These are phyloP conservation scores for Ilex paraguariensis DNA, from an alignment of 305 asterid species.

Conservation along the genomic window DNA sequence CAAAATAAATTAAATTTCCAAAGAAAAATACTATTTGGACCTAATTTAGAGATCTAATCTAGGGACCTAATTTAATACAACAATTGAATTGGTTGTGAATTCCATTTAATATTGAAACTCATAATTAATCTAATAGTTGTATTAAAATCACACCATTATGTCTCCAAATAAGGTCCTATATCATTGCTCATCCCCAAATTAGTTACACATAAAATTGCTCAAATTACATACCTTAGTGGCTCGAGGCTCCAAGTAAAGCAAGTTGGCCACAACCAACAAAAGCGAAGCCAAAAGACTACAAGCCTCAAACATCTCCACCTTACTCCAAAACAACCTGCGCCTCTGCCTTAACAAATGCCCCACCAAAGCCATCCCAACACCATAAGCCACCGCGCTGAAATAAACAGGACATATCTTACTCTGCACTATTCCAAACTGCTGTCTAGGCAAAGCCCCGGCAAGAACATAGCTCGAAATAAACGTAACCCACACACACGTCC, in stretches of 20 bases:
- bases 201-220: too few species aligned
- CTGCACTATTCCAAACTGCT: constrained; percentile 65
- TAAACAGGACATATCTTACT: constrained; percentile 70
- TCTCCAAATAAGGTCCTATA: too few species aligned
- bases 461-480: constrained; percentile 61
- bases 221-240: constrained; percentile 51
- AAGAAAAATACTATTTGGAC: too few species aligned
- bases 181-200: too few species aligned
- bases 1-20: too few species aligned
- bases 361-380: constrained; percentile 43
- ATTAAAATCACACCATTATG: too few species aligned
- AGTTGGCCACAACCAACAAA: constrained; percentile 35
- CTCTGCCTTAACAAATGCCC: constrained; percentile 44
- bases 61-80: too few species aligned
- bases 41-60: too few species aligned
- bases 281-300: constrained; percentile 40
- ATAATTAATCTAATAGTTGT: too few species aligned
- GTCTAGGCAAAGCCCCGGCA: constrained; percentile 56
- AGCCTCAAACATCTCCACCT: constrained; percentile 27
- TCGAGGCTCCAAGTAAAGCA: constrained; percentile 56
- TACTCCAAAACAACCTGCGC: not conserved
- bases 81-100: too few species aligned
- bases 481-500: constrained; percentile 69
- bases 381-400: constrained; percentile 55
- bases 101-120: too few species aligned